Evolutionary conservation across 495 filamentous ascomycete genomes (phyloP).

Genomic region (Penicillium cinerascens): DNA sequence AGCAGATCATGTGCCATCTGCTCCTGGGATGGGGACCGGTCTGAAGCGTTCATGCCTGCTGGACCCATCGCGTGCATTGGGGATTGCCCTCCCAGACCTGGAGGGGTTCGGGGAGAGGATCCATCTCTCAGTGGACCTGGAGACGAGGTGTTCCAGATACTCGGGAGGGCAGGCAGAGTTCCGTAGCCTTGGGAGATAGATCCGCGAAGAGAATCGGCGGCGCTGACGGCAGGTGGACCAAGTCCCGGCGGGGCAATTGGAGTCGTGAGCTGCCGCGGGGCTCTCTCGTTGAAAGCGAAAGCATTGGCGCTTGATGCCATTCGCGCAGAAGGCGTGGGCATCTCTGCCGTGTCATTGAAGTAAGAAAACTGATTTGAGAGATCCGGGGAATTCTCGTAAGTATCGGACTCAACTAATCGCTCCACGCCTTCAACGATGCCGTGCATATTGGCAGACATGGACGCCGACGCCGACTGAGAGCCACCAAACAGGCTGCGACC

Average conservation of each 20-base stretch:
- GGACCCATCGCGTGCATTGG: constrained; percentile 6
- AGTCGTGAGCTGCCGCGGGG: constrained; percentile 19
- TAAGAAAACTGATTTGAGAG: constrained; percentile 26
- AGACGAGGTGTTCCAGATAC: constrained; percentile 47
- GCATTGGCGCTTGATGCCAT: constrained; percentile 18
- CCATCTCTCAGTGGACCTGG: constrained; percentile 29
- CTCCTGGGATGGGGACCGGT: constrained; percentile 25
- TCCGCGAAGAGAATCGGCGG: constrained; percentile 21
- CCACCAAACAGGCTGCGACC: constrained; percentile 37
- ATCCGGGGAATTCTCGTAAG: constrained; percentile 41
- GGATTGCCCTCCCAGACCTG: constrained; percentile 31
- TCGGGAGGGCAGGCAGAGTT: constrained; percentile 32
- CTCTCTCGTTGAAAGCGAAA: constrained; percentile 26
- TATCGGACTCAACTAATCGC: constrained; percentile 57
- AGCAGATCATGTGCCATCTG: constrained; percentile 28
- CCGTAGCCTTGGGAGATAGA: constrained; percentile 36
- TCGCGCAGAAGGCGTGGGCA: constrained; percentile 28
- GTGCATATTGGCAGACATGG: constrained; percentile 51
- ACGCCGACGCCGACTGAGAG: constrained; percentile 46
- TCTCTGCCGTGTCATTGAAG: constrained; percentile 18
- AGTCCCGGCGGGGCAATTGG: constrained; percentile 41
- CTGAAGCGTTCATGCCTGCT: constrained; percentile 14
- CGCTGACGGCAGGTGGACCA: constrained; percentile 24
- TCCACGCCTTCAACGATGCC: constrained; percentile 60
- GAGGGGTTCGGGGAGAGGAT: constrained; percentile 33